A percentile compares a stretch with the other conserved stretches of the same genome.
These are phyloP conservation scores for Ganoderma lingzhi DNA, from an alignment of 1,284 basidiomycete species.

Conservation along the genomic window DNA sequence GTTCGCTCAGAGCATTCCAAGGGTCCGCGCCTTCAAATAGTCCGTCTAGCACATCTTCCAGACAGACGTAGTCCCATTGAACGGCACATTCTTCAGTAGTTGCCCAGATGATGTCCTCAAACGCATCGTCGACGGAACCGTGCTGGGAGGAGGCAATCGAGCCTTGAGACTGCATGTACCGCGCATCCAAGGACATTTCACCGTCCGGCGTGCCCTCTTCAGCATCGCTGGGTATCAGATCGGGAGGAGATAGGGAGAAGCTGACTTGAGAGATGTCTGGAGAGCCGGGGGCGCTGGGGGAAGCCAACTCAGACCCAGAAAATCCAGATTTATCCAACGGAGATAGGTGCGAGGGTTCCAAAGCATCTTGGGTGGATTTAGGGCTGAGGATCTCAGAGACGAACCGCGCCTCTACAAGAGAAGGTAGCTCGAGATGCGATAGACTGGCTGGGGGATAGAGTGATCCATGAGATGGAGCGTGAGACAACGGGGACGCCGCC, in stretches of 20 bases:
- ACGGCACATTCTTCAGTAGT: not conserved
- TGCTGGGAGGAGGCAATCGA: not conserved
- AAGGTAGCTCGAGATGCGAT: constrained; percentile 12
- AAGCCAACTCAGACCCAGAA: constrained; percentile 11
- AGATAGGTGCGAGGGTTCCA: constrained; percentile 6
- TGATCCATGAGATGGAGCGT: not conserved
- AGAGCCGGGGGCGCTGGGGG: not conserved
- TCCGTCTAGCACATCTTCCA: constrained; percentile 34
- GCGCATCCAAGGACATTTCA: not conserved
- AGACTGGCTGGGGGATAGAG: not conserved
- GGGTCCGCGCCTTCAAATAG: constrained; percentile 39
- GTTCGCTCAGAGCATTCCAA: constrained; percentile 32
- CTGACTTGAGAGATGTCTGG: constrained; percentile 27
- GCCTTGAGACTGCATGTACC: not conserved
- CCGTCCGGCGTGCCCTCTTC: not conserved
- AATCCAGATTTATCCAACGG: constrained; percentile 15
- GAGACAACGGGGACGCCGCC: not conserved
- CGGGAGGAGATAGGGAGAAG: constrained; percentile 17
- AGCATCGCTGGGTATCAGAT: not conserved
- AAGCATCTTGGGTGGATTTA: not conserved
- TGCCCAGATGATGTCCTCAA: not conserved
- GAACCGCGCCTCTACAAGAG: constrained; percentile 9
- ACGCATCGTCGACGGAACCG: not conserved
- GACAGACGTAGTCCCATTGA: constrained; percentile 10
- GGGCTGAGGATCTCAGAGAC: constrained; percentile 18